phyloP scores from a whole-genome alignment of 192 early-diverging fungal species.

The Rhizophagus sp. region DNA sequence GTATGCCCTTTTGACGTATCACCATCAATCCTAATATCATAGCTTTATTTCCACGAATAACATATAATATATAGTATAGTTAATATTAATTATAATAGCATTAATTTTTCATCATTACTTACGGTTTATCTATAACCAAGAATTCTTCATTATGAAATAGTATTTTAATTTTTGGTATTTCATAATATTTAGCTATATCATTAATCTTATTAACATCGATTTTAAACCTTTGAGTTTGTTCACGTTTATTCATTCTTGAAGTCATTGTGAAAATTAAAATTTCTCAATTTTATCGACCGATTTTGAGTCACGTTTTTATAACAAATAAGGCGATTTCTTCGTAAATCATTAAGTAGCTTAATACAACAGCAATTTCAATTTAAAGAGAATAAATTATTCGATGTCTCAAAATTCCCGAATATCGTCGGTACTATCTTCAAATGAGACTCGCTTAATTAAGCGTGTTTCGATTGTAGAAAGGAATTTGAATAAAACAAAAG shows the following conservation, averaged over 20 bases:
- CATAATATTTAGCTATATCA: too few species aligned
- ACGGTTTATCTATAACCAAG: slow-evolving; percentile 43
- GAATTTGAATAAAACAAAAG: slow-evolving; percentile 69
- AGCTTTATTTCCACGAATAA: neutral
- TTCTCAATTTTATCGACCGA: too few species aligned
- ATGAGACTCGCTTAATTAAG: slow-evolving; percentile 17
- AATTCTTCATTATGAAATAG: slow-evolving; percentile 36
- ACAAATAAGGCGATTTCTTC: too few species aligned
- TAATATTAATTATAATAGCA: neutral
- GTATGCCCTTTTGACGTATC: slow-evolving; percentile 3
- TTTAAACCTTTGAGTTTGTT: slow-evolving; percentile 12
- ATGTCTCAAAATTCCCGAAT: slow-evolving; percentile 27
- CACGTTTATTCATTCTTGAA: neutral
- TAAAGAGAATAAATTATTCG: neutral
- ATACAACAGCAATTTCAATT: too few species aligned
- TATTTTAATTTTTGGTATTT: neutral
- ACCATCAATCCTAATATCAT: slow-evolving; percentile 26
- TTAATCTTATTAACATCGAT: neutral
- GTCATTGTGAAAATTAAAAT: neutral
- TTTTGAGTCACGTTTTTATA: too few species aligned
- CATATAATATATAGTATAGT: neutral
- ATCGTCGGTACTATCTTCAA: slow-evolving; percentile 6
- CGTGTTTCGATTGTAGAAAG: slow-evolving; percentile 68
- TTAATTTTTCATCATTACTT: slow-evolving; percentile 27
- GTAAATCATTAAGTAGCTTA: too few species aligned